Base-by-base conservation (phyloP, 345 rosid genomes). In the Pistacia integerrima region DNA sequence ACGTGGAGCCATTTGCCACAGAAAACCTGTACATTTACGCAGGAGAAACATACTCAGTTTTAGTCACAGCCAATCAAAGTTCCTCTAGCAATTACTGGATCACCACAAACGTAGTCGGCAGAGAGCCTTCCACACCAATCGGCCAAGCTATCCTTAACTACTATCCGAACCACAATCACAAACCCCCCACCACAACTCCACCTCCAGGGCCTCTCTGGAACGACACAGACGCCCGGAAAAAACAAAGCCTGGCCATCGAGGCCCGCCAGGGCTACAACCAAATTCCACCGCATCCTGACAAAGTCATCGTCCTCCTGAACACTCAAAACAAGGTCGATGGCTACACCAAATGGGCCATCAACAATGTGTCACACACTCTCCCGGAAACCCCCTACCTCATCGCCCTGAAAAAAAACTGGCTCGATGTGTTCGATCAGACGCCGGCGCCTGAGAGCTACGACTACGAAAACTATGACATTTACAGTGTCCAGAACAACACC, bases 1-100 rank as follows among this genome's bases (percentile, higher is more conserved):
- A 82, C 54, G 64, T 84, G 33, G 64, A 82, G 44, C 85, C 81
- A 63, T 82, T 84, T 60, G 61, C 46, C 8, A 72, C 75, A 0
- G 14, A 71, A 18, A 63, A 75, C 36, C 38, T 84, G 41, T 79
- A 77, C 74, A 68, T 82, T 5, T 84, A 84, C 58, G 82, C 87
- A 1, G 87, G 87, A 33, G 87, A 84, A 67, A 82, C 75, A 55
- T 84, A 84, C 75, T 84, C 87, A 0, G 81, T 84, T 14, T 16
- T 84, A 10, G 14, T 84, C 6, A 75, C 8, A 0, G 83, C 87
- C 12, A 59, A 74, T 25, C 73, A 74, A 38, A 60, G 69, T 20
- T 41, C 64, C 41, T 57, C 66, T 16, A 72, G 66, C 6, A 72
- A 72, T 61, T 76, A 76, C 69, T 67, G 74, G 80, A 65, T 67